These are phyloP conservation scores for Coemansia sp. DNA, from an alignment of 192 early-diverging fungal genomes.

Conservation along the genomic window DNA sequence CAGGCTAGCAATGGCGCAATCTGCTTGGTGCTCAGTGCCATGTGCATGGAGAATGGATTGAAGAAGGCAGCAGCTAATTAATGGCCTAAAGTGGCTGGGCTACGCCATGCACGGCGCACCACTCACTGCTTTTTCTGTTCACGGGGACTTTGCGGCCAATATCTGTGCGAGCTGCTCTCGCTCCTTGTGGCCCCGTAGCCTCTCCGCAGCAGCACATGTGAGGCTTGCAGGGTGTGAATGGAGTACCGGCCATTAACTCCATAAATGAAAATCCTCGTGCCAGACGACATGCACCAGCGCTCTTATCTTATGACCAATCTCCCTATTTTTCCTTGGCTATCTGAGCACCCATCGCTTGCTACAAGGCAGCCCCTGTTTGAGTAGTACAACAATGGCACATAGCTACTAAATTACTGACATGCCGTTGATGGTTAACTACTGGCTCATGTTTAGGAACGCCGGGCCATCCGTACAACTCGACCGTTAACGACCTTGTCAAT, in stretches of 20 bases:
- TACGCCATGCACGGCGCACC: neutral
- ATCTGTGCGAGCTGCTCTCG: neutral
- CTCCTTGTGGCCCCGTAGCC: neutral
- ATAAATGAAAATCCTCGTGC: slow-evolving; percentile 1
- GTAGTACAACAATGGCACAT: neutral
- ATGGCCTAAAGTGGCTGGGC: neutral
- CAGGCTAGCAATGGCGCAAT: slow-evolving; percentile 6
- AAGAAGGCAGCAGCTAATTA: neutral
- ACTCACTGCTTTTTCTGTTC: neutral
- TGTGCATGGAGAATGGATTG: neutral
- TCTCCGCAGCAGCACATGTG: neutral
- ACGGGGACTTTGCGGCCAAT: slow-evolving; percentile 7
- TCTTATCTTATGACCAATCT: neutral
- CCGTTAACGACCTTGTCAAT: slow-evolving; percentile 70
- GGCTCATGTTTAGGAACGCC: slow-evolving; percentile 66
- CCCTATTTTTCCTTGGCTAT: neutral
- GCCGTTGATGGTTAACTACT: neutral
- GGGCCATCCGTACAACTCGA: slow-evolving; percentile 83
- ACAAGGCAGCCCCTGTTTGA: neutral
- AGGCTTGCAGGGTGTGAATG: neutral
- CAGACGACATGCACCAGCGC: neutral
- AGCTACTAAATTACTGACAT: neutral
- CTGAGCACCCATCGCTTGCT: neutral
- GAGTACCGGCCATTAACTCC: neutral
- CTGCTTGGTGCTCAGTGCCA: neutral